phyloP scores from a whole-genome alignment of 257 asterid species.

The Solanum rostratum region DNA sequence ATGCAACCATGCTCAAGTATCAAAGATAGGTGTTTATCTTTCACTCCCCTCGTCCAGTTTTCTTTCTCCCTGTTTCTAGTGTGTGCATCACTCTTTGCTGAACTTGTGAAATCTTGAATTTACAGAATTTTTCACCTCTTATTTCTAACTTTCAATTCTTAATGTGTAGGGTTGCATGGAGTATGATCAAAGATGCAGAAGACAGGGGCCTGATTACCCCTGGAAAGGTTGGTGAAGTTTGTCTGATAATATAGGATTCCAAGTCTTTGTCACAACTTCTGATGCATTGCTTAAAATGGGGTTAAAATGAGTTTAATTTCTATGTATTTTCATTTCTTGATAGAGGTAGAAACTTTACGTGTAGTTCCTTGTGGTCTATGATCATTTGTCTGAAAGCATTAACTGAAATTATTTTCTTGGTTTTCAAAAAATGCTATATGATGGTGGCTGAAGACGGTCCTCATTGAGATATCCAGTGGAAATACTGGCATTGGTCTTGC shows the following conservation, averaged over 20 bases:
- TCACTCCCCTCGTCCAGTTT: neutral
- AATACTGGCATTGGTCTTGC: conserved; percentile 47
- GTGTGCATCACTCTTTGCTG: neutral
- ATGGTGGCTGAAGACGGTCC: conserved; percentile 23
- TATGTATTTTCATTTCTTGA: no score
- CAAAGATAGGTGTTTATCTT: conserved; percentile 23
- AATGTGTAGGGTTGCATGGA: conserved; percentile 24
- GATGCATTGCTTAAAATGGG: neutral
- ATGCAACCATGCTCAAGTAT: conserved; percentile 40
- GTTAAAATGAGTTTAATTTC: no score
- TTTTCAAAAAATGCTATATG: neutral
- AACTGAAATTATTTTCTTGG: neutral
- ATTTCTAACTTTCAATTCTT: neutral
- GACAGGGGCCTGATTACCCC: conserved; percentile 35
- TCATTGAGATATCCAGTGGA: conserved; percentile 32
- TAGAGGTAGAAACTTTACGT: no score
- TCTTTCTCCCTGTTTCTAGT: neutral
- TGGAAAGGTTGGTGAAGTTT: conserved; percentile 24
- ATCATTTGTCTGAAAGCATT: neutral
- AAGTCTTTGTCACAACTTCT: neutral
- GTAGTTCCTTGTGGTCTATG: neutral
- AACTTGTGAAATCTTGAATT: neutral
- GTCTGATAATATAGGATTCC: neutral
- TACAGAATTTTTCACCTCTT: neutral
- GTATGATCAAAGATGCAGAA: conserved; percentile 44